phyloP scores from a whole-genome alignment of 495 filamentous ascomycete species.

The Penicillium cinerascens region DNA sequence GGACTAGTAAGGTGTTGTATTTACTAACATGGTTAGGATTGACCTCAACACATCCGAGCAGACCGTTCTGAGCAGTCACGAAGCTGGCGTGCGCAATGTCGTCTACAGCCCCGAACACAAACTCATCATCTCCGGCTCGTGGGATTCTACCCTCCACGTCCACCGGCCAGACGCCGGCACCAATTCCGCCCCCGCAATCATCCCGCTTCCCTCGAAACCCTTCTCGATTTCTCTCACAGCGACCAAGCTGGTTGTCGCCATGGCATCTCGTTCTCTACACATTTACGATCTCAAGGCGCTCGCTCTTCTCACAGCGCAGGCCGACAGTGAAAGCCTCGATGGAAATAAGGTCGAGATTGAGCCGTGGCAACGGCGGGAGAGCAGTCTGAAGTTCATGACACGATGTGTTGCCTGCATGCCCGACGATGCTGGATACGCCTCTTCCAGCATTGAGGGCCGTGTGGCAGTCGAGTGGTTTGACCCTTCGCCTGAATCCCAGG shows the following conservation, averaged over 20 bases:
- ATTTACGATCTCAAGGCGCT: conserved; percentile 86
- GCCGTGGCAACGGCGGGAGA: conserved; percentile 89
- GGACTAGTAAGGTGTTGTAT: not conserved
- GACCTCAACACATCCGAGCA: conserved; percentile 68
- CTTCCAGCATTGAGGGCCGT: conserved; percentile 83
- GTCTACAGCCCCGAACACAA: conserved; percentile 74
- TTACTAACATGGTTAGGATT: conserved; percentile 49
- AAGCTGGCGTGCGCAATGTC: conserved; percentile 73
- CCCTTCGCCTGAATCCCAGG: conserved; percentile 74
- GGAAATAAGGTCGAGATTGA: conserved; percentile 53
- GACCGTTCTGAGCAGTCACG: conserved; percentile 73
- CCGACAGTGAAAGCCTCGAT: conserved; percentile 30
- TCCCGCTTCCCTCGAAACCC: conserved; percentile 75
- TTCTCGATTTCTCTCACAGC: conserved; percentile 79
- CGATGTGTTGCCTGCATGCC: conserved; percentile 96
- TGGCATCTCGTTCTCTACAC: conserved; percentile 85
- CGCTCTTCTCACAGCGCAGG: conserved; percentile 48
- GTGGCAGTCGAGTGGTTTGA: conserved; percentile 98
- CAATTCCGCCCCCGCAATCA: conserved; percentile 48
- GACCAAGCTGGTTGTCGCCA: conserved; percentile 86
- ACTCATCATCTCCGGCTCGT: conserved; percentile 82
- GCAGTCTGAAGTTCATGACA: conserved; percentile 92
- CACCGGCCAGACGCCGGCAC: conserved; percentile 54
- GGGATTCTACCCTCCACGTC: conserved; percentile 87
- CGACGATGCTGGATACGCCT: conserved; percentile 87